Percentiles rank a stretch among this genome's conserved stretches.
Evolutionary conservation across 768 basidiomycete species (phyloP).

Genomic region (Leccinellum luteum): DNA sequence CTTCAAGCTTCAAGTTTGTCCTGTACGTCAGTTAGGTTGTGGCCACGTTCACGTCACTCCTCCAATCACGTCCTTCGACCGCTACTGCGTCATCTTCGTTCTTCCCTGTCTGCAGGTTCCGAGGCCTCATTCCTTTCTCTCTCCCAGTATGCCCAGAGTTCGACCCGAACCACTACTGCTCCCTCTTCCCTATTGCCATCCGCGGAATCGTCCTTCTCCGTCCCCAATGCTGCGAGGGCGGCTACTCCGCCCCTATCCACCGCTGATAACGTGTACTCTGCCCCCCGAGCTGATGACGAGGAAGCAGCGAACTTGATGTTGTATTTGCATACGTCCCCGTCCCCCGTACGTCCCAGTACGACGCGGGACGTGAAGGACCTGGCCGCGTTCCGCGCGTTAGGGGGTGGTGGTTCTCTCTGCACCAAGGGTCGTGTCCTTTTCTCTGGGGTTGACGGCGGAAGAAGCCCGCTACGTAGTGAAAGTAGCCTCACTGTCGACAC

Average conservation of each 20-base stretch:
- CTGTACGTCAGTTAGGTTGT: no score
- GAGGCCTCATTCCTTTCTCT: conserved; percentile 64
- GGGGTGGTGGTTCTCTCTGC: conserved; percentile 45
- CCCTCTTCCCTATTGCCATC: conserved; percentile 39
- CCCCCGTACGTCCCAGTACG: conserved; percentile 62
- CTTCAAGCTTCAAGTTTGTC: no score
- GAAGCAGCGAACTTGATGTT: conserved; percentile 88
- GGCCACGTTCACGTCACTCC: conserved; percentile 70
- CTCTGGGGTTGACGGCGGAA: conserved; percentile 38
- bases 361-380: conserved; percentile 42
- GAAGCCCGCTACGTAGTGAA: conserved; percentile 29
- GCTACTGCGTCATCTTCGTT: conserved; percentile 65
- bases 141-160: conserved; percentile 66
- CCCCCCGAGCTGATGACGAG: conserved; percentile 59
- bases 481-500: conserved; percentile 23
- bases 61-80: conserved; percentile 63
- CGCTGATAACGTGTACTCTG: conserved; percentile 38
- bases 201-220: conserved; percentile 38
- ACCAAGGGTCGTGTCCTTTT: conserved; percentile 72
- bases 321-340: conserved; percentile 81
- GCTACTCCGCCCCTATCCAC: conserved; percentile 36
- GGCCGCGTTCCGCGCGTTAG: conserved; percentile 55
- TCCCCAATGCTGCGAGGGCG: conserved; percentile 24
- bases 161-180: conserved; percentile 50
- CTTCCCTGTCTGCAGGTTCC: conserved; percentile 66